Conservation (phyloP, 176 grass and related monocot species). For the Phoenix dactylifera region DNA sequence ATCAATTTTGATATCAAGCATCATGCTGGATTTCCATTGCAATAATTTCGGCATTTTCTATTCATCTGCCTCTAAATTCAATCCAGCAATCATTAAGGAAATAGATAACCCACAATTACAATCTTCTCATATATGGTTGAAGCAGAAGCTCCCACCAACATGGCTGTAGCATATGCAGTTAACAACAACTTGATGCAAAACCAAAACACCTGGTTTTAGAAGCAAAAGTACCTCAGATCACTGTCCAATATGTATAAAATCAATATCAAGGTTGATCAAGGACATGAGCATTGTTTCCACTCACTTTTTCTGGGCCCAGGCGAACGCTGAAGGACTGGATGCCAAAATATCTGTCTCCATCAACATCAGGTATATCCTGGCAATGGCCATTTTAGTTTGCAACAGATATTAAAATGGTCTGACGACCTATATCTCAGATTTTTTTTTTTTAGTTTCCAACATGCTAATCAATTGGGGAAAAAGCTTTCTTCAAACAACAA, state of each 20-base stretch:
- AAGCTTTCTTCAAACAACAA: too few species aligned
- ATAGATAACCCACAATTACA: slow-evolving; percentile 35
- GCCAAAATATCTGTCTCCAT: slow-evolving; percentile 66
- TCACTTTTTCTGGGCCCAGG: slow-evolving; percentile 52
- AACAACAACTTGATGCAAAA: slow-evolving; percentile 64
- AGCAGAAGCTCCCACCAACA: slow-evolving; percentile 51
- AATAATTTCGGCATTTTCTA: too few species aligned
- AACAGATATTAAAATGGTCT: too few species aligned
- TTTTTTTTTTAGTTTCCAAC: too few species aligned
- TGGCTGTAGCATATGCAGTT: slow-evolving; percentile 61
- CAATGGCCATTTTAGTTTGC: not conserved
- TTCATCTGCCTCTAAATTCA: too few species aligned
- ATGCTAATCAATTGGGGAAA: too few species aligned
- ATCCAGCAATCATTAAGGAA: not conserved
- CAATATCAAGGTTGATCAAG: too few species aligned
- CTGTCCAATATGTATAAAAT: not conserved
- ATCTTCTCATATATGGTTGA: slow-evolving; percentile 27
- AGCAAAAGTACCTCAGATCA: not conserved
- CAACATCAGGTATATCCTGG: slow-evolving; percentile 84
- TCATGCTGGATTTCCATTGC: not conserved
- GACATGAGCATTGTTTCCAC: slow-evolving; percentile 1
- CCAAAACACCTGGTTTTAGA: slow-evolving; percentile 52
- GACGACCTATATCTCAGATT: too few species aligned
- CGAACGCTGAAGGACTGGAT: slow-evolving; percentile 68
- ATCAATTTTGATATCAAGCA: not conserved